Conservation (phyloP, 2,329 filamentous ascomycete genomes). For the Hypoxylon sp. region DNA sequence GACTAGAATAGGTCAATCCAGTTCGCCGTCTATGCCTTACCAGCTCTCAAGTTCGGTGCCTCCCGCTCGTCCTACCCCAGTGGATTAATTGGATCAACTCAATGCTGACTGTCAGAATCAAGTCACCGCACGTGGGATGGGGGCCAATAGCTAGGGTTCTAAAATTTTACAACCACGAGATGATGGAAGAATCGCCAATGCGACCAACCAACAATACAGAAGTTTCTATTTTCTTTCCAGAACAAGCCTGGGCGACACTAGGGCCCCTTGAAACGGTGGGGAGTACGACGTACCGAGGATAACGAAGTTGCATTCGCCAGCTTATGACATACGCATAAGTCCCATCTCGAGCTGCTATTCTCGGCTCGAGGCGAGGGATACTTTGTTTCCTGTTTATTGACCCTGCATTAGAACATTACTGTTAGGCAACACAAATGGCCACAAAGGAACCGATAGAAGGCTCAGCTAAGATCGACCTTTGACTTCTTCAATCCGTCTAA, state of each 20-base stretch:
- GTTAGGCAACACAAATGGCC: constrained; percentile 4
- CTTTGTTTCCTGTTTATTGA: constrained; percentile 36
- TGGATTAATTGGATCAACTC: constrained; percentile 24
- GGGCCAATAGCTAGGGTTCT: constrained; percentile 25
- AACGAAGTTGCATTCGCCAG: constrained; percentile 34
- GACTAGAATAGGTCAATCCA: constrained; percentile 34
- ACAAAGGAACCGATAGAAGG: constrained; percentile 7
- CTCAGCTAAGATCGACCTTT: constrained; percentile 27
- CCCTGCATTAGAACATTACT: constrained; percentile 3
- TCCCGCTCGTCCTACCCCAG: constrained; percentile 23
- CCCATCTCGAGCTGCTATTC: constrained; percentile 36
- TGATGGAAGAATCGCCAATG: constrained; percentile 11
- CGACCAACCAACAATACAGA: constrained; percentile 14
- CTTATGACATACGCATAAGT: constrained; percentile 22
- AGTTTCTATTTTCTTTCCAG: constrained; percentile 41
- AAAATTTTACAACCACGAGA: constrained; percentile 24
- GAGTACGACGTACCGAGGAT: constrained; percentile 10
- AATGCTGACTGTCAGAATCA: constrained; percentile 26
- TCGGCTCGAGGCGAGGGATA: constrained; percentile 20
- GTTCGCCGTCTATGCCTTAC: constrained; percentile 8
- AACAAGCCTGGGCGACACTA: constrained; percentile 15
- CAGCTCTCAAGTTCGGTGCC: constrained; percentile 19
- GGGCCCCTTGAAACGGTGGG: constrained; percentile 31
- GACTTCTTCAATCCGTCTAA: constrained; percentile 2
- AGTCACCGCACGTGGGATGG: constrained; percentile 28